phyloP scores from a whole-genome alignment of 2,329 filamentous ascomycete species.

The Alternaria angustiovoidea region DNA sequence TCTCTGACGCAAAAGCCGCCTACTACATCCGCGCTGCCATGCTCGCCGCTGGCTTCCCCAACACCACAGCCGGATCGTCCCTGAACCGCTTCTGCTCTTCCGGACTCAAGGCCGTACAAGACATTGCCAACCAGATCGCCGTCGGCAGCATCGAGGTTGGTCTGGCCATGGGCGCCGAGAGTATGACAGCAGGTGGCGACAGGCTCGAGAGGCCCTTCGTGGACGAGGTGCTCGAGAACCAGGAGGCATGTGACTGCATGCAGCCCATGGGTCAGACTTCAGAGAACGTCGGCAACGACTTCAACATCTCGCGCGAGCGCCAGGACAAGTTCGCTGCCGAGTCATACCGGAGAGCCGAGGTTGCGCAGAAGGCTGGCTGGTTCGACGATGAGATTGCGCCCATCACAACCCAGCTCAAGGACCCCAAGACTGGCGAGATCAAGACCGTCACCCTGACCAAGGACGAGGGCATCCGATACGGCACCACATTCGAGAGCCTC shows the following conservation, averaged over 20 bases:
- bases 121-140: slow-evolving; percentile 88
- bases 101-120: slow-evolving; percentile 91
- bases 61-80: slow-evolving; percentile 81
- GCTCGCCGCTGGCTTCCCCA: slow-evolving; percentile 91
- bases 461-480: slow-evolving; percentile 90
- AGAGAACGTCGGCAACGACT: slow-evolving; percentile 93
- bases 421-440: slow-evolving; percentile 79
- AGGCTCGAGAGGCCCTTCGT: slow-evolving; percentile 76
- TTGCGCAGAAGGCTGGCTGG: slow-evolving; percentile 87
- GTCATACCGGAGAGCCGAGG: slow-evolving; percentile 86
- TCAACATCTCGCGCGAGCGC: slow-evolving; percentile 78
- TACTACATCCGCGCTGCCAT: slow-evolving; percentile 91
- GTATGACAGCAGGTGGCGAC: slow-evolving; percentile 81
- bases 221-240: slow-evolving; percentile 74
- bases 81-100: slow-evolving; percentile 98
- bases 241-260: slow-evolving; percentile 85
- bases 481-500: slow-evolving; percentile 84
- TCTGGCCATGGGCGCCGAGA: slow-evolving; percentile 86
- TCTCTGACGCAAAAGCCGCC: slow-evolving; percentile 83
- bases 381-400: slow-evolving; percentile 95
- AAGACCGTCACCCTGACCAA: slow-evolving; percentile 80
- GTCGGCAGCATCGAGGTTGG: slow-evolving; percentile 85
- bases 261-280: slow-evolving; percentile 98
- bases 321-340: slow-evolving; percentile 89
- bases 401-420: slow-evolving; percentile 82